Evolutionary conservation across 495 filamentous ascomycete genomes (phyloP), one percentile per base, ranked within the genome.

Genomic region (Trichocladium uniseriatum): DNA sequence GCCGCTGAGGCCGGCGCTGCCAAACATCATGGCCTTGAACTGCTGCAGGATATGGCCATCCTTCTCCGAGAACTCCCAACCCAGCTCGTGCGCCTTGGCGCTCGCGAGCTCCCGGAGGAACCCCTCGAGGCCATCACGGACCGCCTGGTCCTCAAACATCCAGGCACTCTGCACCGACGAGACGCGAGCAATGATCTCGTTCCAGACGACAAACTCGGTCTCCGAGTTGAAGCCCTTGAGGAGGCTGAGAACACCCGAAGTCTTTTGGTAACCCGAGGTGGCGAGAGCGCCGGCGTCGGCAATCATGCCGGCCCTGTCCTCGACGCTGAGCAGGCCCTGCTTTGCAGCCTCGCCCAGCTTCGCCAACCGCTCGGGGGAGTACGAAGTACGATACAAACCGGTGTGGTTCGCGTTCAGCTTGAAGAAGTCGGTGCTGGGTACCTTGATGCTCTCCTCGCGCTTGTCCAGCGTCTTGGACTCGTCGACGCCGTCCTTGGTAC

Each of bases 251-350:
- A 95, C 72, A 13, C 87, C 88, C 14, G 91, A 95, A 4, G 92
- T 95, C 65, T 83, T 89, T 67, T 95, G 88, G 65, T 92, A 95
- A 24, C 91, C 91, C 14, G 88, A 90, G 5, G 86, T 76, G 46
- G 91, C 86, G 54, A 98, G 74, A 37, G 92, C 88, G 55, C 89
- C 90, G 10, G 92, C 87, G 63, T 98, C 92, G 24, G 90, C 90
- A 54, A 98, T 84, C 84, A 98, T 88, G 61, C 92, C 92, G 38
- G 90, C 89, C 41, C 91, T 81, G 63, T 96, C 91, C 66, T 95
- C 87, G 28, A 92, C 86, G n/a, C 79, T 86, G 34, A 98, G 73
- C n/a, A 91, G 73, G 1, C 87, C 88, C 14, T 84, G 68, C 64
- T 83, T 88, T n/a, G 88, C 87, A 40, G 88, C 87, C 61, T 87